phyloP scores from a whole-genome alignment of 768 basidiomycete genomes.

The Filobasidium floriforme region DNA sequence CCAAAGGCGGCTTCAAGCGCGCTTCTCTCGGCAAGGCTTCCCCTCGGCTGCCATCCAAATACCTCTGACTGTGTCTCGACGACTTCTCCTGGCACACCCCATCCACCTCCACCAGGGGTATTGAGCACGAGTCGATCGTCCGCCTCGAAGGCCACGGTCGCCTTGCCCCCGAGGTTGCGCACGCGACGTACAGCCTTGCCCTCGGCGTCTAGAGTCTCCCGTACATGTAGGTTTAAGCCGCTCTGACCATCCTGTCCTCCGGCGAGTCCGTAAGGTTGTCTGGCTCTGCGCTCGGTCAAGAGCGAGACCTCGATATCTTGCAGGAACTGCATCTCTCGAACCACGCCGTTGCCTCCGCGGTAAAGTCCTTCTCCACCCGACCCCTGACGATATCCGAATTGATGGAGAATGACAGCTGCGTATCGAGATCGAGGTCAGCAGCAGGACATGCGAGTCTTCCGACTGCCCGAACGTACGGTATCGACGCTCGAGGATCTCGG shows the following conservation, averaged over 20 bases:
- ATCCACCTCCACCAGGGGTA: conserved; percentile 86
- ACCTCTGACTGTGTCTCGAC: conserved; percentile 22
- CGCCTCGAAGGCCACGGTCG: conserved; percentile 77
- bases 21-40: conserved; percentile 42
- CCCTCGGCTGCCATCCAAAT: conserved; percentile 38
- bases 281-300: conserved; percentile 76
- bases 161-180: conserved; percentile 86
- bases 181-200: conserved; percentile 43
- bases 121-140: conserved; percentile 65
- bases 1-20: conserved; percentile 34
- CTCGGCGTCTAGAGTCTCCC: neutral
- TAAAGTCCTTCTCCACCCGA: conserved; percentile 29
- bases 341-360: conserved; percentile 31
- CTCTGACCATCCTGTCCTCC: conserved; percentile 65
- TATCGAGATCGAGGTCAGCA: neutral
- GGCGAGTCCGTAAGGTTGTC: conserved; percentile 76
- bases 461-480: conserved; percentile 62
- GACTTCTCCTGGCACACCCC: conserved; percentile 51
- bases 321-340: conserved; percentile 37
- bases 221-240: conserved; percentile 77
- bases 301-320: conserved; percentile 69
- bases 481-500: conserved; percentile 85
- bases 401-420: conserved; percentile 65
- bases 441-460: no score
- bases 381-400: conserved; percentile 50